Conservation (phyloP, 176 grass and related monocot species). For the Hsuehochloa calcarea region DNA sequence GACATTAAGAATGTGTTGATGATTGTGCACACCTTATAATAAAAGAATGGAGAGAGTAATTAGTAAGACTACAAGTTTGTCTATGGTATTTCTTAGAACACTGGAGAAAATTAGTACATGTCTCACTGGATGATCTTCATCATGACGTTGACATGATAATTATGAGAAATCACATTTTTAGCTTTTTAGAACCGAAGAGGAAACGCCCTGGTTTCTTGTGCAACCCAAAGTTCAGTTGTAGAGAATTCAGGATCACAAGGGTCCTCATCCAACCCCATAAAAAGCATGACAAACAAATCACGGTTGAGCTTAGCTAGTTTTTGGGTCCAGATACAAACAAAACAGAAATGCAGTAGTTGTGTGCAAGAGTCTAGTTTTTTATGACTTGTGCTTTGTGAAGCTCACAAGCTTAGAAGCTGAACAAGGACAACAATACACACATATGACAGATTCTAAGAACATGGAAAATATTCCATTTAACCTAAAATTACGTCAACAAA, state of each 20-base stretch:
- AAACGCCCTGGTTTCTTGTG: not conserved
- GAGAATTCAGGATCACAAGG: not conserved
- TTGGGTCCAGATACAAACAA: not conserved
- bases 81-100: not conserved
- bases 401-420: not conserved
- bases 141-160: not conserved
- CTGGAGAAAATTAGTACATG: not conserved
- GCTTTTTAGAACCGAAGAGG: not conserved
- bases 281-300: not conserved
- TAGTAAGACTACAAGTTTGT: not conserved
- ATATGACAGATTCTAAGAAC: not conserved
- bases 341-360: not conserved
- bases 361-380: constrained; percentile 5
- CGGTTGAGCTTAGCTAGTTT: not conserved
- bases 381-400: not conserved
- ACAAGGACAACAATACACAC: not conserved
- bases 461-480: not conserved
- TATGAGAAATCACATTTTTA: not conserved
- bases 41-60: not conserved
- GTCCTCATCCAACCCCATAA: not conserved
- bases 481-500: not conserved
- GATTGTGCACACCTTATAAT: too few relatives aligned
- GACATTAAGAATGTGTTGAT: too few relatives aligned
- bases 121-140: not conserved
- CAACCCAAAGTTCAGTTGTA: not conserved